phyloP scores from a whole-genome alignment of 2,329 filamentous ascomycete species.

The Paecilomyces sp. region DNA sequence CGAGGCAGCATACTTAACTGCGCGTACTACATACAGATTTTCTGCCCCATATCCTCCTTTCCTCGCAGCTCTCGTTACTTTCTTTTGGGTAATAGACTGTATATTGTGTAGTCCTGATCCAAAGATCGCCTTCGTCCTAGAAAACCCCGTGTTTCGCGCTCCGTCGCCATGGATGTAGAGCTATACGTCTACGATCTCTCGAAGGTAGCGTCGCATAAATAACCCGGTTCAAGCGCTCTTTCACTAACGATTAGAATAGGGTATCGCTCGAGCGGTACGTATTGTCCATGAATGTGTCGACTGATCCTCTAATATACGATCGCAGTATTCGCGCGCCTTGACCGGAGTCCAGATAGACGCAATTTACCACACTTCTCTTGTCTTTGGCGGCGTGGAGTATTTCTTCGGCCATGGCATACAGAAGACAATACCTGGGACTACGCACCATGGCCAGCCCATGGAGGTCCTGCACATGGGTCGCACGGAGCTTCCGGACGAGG shows the following conservation, averaged over 20 bases:
- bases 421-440: conserved; percentile 69
- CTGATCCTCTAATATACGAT: conserved; percentile 7
- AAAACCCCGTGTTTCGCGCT: not conserved
- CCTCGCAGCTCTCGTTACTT: not conserved
- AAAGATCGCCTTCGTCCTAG: not conserved
- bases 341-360: conserved; percentile 74
- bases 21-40: not conserved
- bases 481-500: conserved; percentile 70
- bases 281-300: not conserved
- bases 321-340: conserved; percentile 49
- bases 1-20: not conserved
- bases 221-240: conserved; percentile 1
- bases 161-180: conserved; percentile 61
- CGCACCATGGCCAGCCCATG: conserved; percentile 80
- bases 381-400: conserved; percentile 79
- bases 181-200: conserved; percentile 76
- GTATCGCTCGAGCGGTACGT: conserved; percentile 47
- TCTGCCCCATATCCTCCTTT: not conserved
- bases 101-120: not conserved
- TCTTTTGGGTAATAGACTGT: not conserved
- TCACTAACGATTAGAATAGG: conserved; percentile 31
- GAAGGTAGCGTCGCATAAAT: conserved; percentile 26
- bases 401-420: conserved; percentile 86
- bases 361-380: conserved; percentile 89
- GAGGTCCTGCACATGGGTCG: conserved; percentile 66